phyloP scores from a whole-genome alignment of 1,139 yeast species.

The Taiozyma sp. region DNA sequence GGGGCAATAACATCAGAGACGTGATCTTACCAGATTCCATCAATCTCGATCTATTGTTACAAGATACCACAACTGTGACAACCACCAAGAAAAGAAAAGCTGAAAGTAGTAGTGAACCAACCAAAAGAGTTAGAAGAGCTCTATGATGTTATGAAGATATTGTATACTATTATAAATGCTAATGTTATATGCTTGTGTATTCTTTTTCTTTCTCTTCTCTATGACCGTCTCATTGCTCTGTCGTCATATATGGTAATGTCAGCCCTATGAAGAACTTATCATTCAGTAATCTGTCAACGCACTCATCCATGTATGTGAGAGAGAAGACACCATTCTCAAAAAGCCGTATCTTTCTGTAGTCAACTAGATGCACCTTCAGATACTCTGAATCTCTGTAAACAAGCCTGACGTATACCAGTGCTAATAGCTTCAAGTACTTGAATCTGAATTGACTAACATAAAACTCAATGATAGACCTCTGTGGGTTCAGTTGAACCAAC shows the following conservation, averaged over 20 bases:
- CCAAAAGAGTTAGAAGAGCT: constrained; percentile 29
- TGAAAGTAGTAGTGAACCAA: constrained; percentile 5
- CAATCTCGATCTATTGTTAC: constrained; percentile 71
- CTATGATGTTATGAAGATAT: constrained; percentile 17
- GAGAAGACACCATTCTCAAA: constrained; percentile 28
- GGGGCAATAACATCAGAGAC: constrained; percentile 89
- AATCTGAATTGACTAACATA: constrained; percentile 44
- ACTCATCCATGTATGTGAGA: constrained; percentile 41
- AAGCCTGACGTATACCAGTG: constrained; percentile 42
- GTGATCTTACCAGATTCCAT: constrained; percentile 83
- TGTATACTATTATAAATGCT: constrained; percentile 23
- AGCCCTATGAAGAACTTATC: constrained; percentile 44
- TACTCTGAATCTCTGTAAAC: constrained; percentile 31
- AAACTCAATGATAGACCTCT: constrained; percentile 36
- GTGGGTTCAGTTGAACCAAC: constrained; percentile 49
- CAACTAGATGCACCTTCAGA: constrained; percentile 38
- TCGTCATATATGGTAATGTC: constrained; percentile 35
- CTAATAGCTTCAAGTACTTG: constrained; percentile 50
- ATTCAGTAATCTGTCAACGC: constrained; percentile 40
- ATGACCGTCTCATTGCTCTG: background rate
- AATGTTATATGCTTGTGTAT: background rate
- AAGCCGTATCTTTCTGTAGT: constrained; percentile 39
- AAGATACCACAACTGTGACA: constrained; percentile 37
- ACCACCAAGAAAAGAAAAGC: constrained; percentile 28
- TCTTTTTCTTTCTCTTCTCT: background rate